A percentile compares a stretch with the other conserved stretches of the same genome.
phyloP scores from a whole-genome alignment of 257 asterid genomes.

The Scutellaria galericulata region DNA sequence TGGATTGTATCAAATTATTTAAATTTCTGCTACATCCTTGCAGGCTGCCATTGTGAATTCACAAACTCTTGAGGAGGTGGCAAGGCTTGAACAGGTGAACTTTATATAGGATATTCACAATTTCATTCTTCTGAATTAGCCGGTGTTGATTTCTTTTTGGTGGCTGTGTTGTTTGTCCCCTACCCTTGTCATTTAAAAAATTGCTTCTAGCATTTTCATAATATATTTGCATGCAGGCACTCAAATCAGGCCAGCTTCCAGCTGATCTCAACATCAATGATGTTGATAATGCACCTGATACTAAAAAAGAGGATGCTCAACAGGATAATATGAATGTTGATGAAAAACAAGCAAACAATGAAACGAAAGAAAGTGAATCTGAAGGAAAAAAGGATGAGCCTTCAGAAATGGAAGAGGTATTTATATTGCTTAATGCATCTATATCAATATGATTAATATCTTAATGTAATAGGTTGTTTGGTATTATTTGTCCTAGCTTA shows the following conservation, averaged over 20 bases:
- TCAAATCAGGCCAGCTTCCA: slow-evolving; percentile 95
- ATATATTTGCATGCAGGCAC: slow-evolving; percentile 61
- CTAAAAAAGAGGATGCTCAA: slow-evolving; percentile 49
- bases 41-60: slow-evolving; percentile 99
- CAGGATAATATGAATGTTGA: slow-evolving; percentile 67
- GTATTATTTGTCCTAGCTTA: slow-evolving; percentile 14
- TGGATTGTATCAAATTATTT: slow-evolving; percentile 24
- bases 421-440: slow-evolving; percentile 2
- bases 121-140: slow-evolving; percentile 21
- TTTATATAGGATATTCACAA: neutral
- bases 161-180: slow-evolving; percentile 15
- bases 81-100: slow-evolving; percentile 96
- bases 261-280: slow-evolving; percentile 68
- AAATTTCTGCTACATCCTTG: slow-evolving; percentile 34
- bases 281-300: slow-evolving; percentile 43
- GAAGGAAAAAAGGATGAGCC: slow-evolving; percentile 62
- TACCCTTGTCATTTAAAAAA: neutral
- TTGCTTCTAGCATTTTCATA: slow-evolving; percentile 1
- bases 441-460: neutral
- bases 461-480: neutral
- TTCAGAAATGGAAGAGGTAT: slow-evolving; percentile 86
- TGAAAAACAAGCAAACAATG: slow-evolving; percentile 50
- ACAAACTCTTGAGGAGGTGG: slow-evolving; percentile 98
- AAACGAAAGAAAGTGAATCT: slow-evolving; percentile 47
- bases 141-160: slow-evolving; percentile 16